Base-by-base conservation (phyloP, 1,284 basidiomycete species). In the Boletus sp. region DNA sequence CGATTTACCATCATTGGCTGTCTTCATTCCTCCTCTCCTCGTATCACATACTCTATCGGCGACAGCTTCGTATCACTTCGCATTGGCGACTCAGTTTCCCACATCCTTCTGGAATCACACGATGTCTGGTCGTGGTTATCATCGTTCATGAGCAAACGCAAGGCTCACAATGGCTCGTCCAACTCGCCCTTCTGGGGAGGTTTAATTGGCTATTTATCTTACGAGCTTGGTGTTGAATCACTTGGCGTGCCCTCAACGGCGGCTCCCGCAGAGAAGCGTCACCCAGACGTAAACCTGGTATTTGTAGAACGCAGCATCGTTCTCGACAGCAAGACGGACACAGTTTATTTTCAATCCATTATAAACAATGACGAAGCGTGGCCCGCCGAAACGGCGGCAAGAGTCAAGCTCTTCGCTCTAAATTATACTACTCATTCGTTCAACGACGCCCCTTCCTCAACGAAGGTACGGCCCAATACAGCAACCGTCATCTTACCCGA, bases 111-210 rank as follows among this genome's bases (percentile, higher is more conserved):
- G 10, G 72, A 65, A 30, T 54, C 68, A 9, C 57, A 66, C 14
- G 77, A 81, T 53, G 71, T 88, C 23, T 90, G 87, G 88, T 68
- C 76, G 29, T 90, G 85, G 85, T 66, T 88, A 17, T 72, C 76
- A 20, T 62, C 68, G n/a, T 88, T 84, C 66, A 86, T 88, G 81
- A 72, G 68, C 30, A 52, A 66, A 20, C 72, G 68, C 42, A 73
- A 69, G 49, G 77, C 73, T 5, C 46, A 56, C 16, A 70, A 69
- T 17, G 85, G 86, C 5, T 59, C 61, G 40, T 54, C 70, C 8
- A 70, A 76, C 8, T 62, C 81, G 27, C 87, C 87, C 0, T 90
- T 90, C 60, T 89, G 88, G 86, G 88, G 86, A 38, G 88, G 87
- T 19, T 67, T 90, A 13, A 66, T 88, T 20, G 87, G 87, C 7